Evolutionary conservation across 2,329 filamentous ascomycete genomes (phyloP).

Genomic region (Colletotrichum euphorbiae): DNA sequence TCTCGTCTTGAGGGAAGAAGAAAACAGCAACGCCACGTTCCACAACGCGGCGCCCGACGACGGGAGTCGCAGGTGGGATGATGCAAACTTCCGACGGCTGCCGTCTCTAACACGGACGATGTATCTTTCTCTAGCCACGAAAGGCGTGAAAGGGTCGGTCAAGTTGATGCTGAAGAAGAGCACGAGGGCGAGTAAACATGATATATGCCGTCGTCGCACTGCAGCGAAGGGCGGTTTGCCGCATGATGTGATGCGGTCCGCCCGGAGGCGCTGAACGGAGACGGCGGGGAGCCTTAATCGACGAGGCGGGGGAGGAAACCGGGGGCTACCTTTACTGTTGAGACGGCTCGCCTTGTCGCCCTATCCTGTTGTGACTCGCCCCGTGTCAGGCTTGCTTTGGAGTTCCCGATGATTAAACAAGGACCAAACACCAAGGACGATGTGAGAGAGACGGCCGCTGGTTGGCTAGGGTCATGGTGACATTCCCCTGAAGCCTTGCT

Average conservation of each 20-base stretch:
- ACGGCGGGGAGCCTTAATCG: conserved; percentile 28
- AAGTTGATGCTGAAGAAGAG: neutral
- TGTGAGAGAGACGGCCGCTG: conserved; percentile 1
- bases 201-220: conserved; percentile 22
- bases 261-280: conserved; percentile 32
- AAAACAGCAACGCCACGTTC: neutral
- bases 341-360: conserved; percentile 4
- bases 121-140: neutral
- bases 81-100: conserved; percentile 5
- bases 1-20: neutral
- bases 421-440: conserved; percentile 7
- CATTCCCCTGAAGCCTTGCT: conserved; percentile 20
- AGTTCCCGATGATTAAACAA: conserved; percentile 13
- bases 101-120: conserved; percentile 1
- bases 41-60: conserved; percentile 14
- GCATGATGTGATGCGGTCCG: conserved; percentile 10
- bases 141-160: neutral
- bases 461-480: neutral
- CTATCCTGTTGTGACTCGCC: neutral
- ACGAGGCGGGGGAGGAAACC: conserved; percentile 6
- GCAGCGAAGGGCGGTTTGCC: conserved; percentile 4
- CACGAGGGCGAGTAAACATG: conserved; percentile 10
- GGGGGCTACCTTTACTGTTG: conserved; percentile 4
- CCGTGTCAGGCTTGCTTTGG: neutral
- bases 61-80: conserved; percentile 8